Base-by-base conservation (phyloP, 2,329 filamentous ascomycete species). In the Rhexocercosporidium sp. region DNA sequence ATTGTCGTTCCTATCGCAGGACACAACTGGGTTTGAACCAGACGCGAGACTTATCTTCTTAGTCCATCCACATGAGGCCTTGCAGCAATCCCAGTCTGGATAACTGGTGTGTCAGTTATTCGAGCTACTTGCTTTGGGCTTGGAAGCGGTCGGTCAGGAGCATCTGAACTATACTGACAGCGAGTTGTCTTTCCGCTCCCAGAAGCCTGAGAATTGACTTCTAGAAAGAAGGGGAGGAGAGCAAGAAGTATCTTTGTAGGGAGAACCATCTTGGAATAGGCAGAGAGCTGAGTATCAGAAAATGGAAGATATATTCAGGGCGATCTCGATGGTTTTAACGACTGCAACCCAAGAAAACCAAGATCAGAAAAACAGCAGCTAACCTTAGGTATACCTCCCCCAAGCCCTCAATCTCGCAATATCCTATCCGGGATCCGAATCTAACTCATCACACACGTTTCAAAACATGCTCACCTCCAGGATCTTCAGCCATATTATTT, bases 81-180 rank as follows among this genome's bases (percentile, higher is more conserved):
- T 92, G 81, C 90, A 92, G 81, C 90, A 92, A 77, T 92, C 89
- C 85, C 86, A 86, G 76, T 86, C 61, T 63, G 39, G 1, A 39
- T 5, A 25, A 44, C 31, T 62, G 20, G 20, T 5, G 20, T n/a
- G 34, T 54, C 27, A 37, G 60, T 25, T 11, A 41, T 20, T 34
- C 34, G 11, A 12, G 27, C 29, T 27, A 46, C 20, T 14, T 63
- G 20, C 31, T 41, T 20, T 53, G 47, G 16, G 25, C 22, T 44
- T 7, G 31, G 18, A 47, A 20, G 47, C 22, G 18, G 16, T 31
- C 4, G 34, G 1, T 53, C 22, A 12, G n/a, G 47, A 41, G 20
- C 27, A 41, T 11, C 25, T 34, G 60, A 54, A 9, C 14, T 37
- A 39, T 46, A 56, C 61, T 44, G 37, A 54, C 61, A 86, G 64